These are phyloP conservation scores for Hericium erinaceus DNA, from an alignment of 768 basidiomycete genomes.

Conservation along the genomic window DNA sequence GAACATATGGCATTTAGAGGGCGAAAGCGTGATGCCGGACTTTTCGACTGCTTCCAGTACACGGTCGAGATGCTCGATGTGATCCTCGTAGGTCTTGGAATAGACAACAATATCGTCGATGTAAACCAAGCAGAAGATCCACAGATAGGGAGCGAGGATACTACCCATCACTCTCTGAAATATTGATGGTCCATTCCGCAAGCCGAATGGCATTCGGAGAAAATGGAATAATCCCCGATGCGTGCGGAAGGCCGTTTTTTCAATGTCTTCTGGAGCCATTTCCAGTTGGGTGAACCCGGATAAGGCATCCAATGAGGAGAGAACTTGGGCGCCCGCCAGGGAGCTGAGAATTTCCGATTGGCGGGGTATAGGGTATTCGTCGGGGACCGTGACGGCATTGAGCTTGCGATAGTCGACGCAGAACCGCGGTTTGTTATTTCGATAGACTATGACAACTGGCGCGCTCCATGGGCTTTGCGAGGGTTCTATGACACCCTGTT, in stretches of 20 bases:
- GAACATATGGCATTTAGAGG: constrained; percentile 18
- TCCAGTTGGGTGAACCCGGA: constrained; percentile 33
- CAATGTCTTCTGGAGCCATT: constrained; percentile 19
- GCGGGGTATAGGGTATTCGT: constrained; percentile 16
- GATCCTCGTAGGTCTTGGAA: constrained; percentile 4
- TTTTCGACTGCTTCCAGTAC: constrained; percentile 21
- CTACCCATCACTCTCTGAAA: constrained; percentile 34
- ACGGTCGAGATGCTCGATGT: constrained; percentile 18
- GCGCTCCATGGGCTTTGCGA: constrained; percentile 30
- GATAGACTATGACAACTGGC: constrained; percentile 26
- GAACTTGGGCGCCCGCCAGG: constrained; percentile 18
- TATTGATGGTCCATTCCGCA: constrained; percentile 23
- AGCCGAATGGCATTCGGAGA: constrained; percentile 29
- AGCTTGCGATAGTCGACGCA: constrained; percentile 26
- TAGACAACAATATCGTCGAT: constrained; percentile 11
- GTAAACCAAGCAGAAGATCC: constrained; percentile 9
- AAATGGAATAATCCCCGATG: constrained; percentile 35
- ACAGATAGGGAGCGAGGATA: constrained; percentile 4
- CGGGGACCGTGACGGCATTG: constrained; percentile 17
- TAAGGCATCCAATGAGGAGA: constrained; percentile 28
- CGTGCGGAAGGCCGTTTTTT: constrained; percentile 29
- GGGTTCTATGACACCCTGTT: constrained; percentile 30
- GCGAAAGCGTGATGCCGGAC: constrained; percentile 18
- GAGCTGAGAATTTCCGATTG: constrained; percentile 15
- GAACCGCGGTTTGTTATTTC: constrained; percentile 28